Evolutionary conservation across 208 protist genomes (phyloP).

Genomic region (Acanthamoeba castellanii): DNA sequence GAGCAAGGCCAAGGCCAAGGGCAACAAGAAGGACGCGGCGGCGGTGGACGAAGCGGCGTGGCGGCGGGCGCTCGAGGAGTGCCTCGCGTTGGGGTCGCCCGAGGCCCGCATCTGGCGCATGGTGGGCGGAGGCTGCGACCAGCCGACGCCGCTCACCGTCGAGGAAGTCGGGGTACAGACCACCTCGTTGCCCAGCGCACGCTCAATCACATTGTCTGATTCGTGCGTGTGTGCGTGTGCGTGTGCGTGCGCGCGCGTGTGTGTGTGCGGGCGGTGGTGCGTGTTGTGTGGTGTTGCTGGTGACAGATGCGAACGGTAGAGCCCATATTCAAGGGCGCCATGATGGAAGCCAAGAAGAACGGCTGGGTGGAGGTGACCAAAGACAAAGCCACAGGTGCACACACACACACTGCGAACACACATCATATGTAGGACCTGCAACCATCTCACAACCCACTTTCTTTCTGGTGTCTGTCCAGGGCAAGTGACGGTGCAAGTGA

Average conservation of each 20-base stretch:
- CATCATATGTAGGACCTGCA: no score
- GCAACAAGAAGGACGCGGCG: neutral
- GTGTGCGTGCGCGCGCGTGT: no score
- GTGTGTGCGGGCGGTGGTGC: neutral
- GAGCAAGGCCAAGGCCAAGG: neutral
- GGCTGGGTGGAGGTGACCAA: conserved; percentile 70
- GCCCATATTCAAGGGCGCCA: conserved; percentile 69
- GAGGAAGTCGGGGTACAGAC: conserved; percentile 34
- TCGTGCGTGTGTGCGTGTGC: no score
- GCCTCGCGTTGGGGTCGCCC: conserved; percentile 10
- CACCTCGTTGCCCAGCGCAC: neutral
- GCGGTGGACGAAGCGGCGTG: neutral
- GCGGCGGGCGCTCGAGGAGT: conserved; percentile 11
- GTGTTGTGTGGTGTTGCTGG: neutral
- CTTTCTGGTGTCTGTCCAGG: neutral
- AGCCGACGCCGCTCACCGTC: conserved; percentile 11
- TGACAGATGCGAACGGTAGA: conserved; percentile 1
- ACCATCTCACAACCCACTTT: neutral
- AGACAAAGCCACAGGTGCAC: conserved; percentile 16
- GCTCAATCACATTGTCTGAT: no score
- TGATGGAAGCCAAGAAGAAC: conserved; percentile 73
- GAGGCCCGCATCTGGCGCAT: conserved; percentile 66
- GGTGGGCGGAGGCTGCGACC: conserved; percentile 30
- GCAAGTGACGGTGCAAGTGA: neutral
- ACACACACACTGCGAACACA: neutral